Conservation (phyloP, 176 grass and related monocot genomes). For the Guadua angustifolia region DNA sequence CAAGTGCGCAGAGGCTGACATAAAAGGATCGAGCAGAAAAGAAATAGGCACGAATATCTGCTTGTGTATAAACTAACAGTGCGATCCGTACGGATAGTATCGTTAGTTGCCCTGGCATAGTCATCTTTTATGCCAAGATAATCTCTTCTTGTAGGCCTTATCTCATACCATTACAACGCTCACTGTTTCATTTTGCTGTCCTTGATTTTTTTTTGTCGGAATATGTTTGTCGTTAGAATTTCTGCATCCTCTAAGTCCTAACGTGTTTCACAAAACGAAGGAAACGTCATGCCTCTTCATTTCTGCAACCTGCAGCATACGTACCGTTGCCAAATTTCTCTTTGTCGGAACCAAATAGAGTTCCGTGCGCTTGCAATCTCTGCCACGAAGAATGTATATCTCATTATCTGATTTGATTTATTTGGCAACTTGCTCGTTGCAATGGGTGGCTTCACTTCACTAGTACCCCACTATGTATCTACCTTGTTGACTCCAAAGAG, state of each 20-base stretch:
- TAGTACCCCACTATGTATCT: neutral
- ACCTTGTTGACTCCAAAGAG: slow-evolving; percentile 20
- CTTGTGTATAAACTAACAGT: neutral
- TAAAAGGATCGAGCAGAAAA: slow-evolving; percentile 22
- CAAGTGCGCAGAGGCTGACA: slow-evolving; percentile 1
- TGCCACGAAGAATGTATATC: neutral
- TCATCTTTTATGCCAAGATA: slow-evolving; percentile 14
- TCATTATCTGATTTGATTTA: neutral
- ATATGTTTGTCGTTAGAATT: neutral
- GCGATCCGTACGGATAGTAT: neutral
- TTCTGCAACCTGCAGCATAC: neutral
- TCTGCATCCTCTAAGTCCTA: neutral
- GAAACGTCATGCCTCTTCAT: neutral
- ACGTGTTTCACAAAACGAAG: slow-evolving; percentile 5
- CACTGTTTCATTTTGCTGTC: neutral
- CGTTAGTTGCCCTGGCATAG: neutral
- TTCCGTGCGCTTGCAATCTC: neutral
- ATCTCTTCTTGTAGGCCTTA: neutral
- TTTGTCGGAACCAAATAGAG: neutral
- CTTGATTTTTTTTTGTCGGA: neutral
- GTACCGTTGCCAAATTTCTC: neutral
- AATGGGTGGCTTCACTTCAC: neutral
- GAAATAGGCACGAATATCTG: neutral
- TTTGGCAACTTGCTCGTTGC: neutral
- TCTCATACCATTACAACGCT: neutral